Percentiles rank a stretch among this genome's conserved stretches.
Conservation (phyloP, 164 flowering plant species). For the Sextonia rubra region DNA sequence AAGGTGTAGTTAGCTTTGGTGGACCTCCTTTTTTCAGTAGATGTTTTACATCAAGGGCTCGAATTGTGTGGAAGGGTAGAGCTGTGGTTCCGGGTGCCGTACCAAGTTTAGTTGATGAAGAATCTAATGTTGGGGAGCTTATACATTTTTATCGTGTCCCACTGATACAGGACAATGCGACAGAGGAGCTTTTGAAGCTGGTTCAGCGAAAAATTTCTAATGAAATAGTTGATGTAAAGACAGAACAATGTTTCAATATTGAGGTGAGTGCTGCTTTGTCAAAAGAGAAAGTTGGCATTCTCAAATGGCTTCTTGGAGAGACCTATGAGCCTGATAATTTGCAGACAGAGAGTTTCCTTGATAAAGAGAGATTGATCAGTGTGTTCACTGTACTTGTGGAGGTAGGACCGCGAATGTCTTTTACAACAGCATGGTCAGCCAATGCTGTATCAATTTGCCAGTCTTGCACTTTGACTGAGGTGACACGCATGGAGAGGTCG, state of each 20-base stretch:
- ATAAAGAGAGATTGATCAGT: constrained; percentile 34
- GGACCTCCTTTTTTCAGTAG: not conserved
- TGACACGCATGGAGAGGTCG: constrained; percentile 75
- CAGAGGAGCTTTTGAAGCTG: constrained; percentile 57
- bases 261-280: constrained; percentile 51
- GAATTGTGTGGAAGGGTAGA: constrained; percentile 20
- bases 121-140: constrained; percentile 29
- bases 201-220: constrained; percentile 59
- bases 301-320: constrained; percentile 70
- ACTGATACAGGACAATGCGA: constrained; percentile 59
- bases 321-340: constrained; percentile 83
- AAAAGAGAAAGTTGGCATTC: constrained; percentile 49
- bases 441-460: constrained; percentile 91
- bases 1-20: not conserved
- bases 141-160: constrained; percentile 75
- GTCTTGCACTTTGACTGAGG: constrained; percentile 75
- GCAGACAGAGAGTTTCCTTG: constrained; percentile 62
- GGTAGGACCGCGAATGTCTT: constrained; percentile 89
- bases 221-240: constrained; percentile 62
- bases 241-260: constrained; percentile 88
- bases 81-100: constrained; percentile 45
- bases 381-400: constrained; percentile 46
- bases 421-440: constrained; percentile 94
- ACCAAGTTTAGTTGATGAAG: constrained; percentile 25
- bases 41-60: not conserved